These are phyloP conservation scores for Diaporthe ampelina DNA, from an alignment of 2,329 filamentous ascomycete species.

Conservation along the genomic window DNA sequence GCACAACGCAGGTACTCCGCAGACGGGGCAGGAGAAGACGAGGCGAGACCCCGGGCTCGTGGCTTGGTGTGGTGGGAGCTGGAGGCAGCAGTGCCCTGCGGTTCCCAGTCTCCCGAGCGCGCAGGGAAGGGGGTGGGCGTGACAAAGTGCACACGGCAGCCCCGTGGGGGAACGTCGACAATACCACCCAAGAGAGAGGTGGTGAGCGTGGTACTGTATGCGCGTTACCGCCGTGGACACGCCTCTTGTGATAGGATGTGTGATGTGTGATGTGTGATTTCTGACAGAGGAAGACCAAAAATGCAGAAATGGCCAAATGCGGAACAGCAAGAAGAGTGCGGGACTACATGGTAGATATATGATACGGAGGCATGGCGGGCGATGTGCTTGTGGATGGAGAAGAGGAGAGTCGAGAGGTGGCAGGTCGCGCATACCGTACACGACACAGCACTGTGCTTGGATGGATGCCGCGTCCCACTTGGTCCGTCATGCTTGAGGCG, in stretches of 20 bases:
- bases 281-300: slow-evolving; percentile 9
- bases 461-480: slow-evolving; percentile 18
- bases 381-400: slow-evolving; percentile 2
- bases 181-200: slow-evolving; percentile 28
- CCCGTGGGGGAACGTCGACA: background rate
- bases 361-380: background rate
- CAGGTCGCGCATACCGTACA: slow-evolving; percentile 17
- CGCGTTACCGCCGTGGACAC: slow-evolving; percentile 34
- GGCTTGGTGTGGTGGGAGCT: slow-evolving; percentile 25
- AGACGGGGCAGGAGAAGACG: slow-evolving; percentile 8
- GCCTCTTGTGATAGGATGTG: slow-evolving; percentile 12
- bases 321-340: slow-evolving; percentile 18
- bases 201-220: slow-evolving; percentile 24
- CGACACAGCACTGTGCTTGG: slow-evolving; percentile 25
- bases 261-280: no score
- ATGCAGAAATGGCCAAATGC: slow-evolving; percentile 37
- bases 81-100: slow-evolving; percentile 13
- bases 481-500: slow-evolving; percentile 14
- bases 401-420: background rate
- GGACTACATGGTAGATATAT: slow-evolving; percentile 8
- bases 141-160: slow-evolving; percentile 16
- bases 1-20: slow-evolving; percentile 23
- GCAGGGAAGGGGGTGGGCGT: background rate
- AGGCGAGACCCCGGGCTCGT: slow-evolving; percentile 12
- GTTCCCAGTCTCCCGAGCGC: slow-evolving; percentile 10